A percentile compares a stretch with the other conserved stretches of the same genome.
phyloP scores from a whole-genome alignment of 192 early-diverging fungal genomes.

The Podila epigama region DNA sequence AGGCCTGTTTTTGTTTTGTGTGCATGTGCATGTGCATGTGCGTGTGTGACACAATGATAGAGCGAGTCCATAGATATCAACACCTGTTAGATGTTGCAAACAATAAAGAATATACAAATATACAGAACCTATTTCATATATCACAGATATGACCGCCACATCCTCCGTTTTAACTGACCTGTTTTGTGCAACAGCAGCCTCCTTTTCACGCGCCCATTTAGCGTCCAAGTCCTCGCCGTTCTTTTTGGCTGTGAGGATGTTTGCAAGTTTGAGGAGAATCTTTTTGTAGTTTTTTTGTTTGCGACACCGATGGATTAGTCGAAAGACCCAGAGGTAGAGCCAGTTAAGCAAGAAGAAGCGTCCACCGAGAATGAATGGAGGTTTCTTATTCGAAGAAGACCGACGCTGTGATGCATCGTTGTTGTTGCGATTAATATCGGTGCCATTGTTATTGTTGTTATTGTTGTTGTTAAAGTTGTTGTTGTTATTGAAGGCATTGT shows the following conservation, averaged over 20 bases:
- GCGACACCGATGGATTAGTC: constrained; percentile 17
- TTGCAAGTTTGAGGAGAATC: constrained; percentile 13
- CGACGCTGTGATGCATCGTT: background rate
- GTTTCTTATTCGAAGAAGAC: background rate
- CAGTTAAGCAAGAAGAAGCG: constrained; percentile 29
- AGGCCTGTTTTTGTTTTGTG: background rate
- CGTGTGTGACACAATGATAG: too few species aligned
- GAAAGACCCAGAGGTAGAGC: constrained; percentile 33
- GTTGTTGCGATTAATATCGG: background rate
- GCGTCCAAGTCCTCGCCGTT: constrained; percentile 31
- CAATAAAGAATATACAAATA: too few species aligned
- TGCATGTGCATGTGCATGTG: too few species aligned
- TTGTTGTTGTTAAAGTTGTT: constrained; percentile 12
- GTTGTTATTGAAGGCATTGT: background rate
- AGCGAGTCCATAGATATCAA: too few species aligned
- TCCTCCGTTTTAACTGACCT: constrained; percentile 7
- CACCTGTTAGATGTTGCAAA: too few species aligned
- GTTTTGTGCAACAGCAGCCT: background rate
- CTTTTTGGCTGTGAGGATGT: constrained; percentile 8
- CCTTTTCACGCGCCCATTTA: constrained; percentile 18
- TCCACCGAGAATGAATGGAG: constrained; percentile 21
- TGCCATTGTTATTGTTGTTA: background rate
- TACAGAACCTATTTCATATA: too few species aligned
- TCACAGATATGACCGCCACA: too few species aligned
- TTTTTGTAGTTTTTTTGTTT: constrained; percentile 18